Base-by-base conservation (phyloP, 148 eudicot genomes). In the Vaccinium corymbosum region DNA sequence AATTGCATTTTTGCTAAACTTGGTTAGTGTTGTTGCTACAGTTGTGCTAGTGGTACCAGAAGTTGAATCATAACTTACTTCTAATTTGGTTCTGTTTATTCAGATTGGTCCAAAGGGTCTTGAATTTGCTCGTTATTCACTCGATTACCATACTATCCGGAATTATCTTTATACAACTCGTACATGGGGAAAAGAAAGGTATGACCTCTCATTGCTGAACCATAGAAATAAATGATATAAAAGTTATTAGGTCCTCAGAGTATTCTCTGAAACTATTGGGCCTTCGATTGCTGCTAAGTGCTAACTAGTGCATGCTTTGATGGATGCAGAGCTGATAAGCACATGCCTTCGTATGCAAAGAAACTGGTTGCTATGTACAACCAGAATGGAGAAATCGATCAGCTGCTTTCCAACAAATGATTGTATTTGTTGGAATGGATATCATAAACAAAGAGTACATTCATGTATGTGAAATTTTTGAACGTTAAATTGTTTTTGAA, bases 31-130 rank as follows among this genome's bases (percentile, higher is more conserved):
- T 77, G 70, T 83, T 86, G 32, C 70, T 78, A 27, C 3, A 2
- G 10, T 32, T 66, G 10, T 51, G 6, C 15, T 53, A 70, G 50
- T 15, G 53, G 82, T 68, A 48, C 66, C 81, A 73, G 46, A 81
- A 79, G 12, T 20, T 64, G 29, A 16, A 53, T 49, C 66, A 35
- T 22, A 20, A 38, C 56, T 27, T 29, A 66, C 86, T 83, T 13
- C 48, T 83, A 15, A 84, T 35, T 70, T 66, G 80, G 70, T 78
- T 85, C 14, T 84, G 78, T 56, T 83, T 74, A 51, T 88, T 62
- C 92, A 96, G 99, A 78, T 96, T 89, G 99, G 99, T 27, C 99
- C 99, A 70, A 96, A 96, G 88, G 99, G 98, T 86, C 89, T 96
- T 59, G 99, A 96, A 87, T 96, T 96, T 86, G 99, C 97, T 68